Percentiles rank a stretch among this genome's conserved stretches.
These are phyloP conservation scores for Geotrichum candidum DNA, from an alignment of 1,139 yeast species.

Conservation along the genomic window DNA sequence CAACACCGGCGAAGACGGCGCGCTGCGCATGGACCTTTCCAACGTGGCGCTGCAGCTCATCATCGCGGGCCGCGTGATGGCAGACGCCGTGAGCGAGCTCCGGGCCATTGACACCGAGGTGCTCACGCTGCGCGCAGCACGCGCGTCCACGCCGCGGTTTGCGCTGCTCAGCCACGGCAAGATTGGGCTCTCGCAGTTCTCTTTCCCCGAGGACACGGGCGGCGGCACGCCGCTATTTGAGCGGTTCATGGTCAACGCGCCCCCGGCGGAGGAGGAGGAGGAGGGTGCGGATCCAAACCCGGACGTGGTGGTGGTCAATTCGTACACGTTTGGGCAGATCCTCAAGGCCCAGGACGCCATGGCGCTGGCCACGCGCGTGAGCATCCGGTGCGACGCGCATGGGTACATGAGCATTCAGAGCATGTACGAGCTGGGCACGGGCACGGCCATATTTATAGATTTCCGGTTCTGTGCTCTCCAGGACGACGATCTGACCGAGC, in stretches of 20 bases:
- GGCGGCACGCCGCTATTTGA: slow-evolving; percentile 39
- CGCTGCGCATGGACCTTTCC: slow-evolving; percentile 39
- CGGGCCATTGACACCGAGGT: slow-evolving; percentile 58
- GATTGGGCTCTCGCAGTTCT: slow-evolving; percentile 62
- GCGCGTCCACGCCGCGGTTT: slow-evolving; percentile 27
- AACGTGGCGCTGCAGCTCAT: slow-evolving; percentile 59
- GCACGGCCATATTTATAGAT: slow-evolving; percentile 30
- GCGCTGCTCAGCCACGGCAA: slow-evolving; percentile 58
- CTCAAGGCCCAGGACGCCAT: slow-evolving; percentile 30
- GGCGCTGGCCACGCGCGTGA: slow-evolving; percentile 30
- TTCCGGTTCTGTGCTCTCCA: slow-evolving; percentile 30
- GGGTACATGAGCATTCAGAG: slow-evolving; percentile 34
- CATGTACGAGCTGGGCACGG: slow-evolving; percentile 29
- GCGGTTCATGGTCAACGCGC: slow-evolving; percentile 32
- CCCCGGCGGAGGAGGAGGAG: no score
- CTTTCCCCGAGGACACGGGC: slow-evolving; percentile 58
- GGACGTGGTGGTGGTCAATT: slow-evolving; percentile 21
- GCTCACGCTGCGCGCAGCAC: slow-evolving; percentile 46
- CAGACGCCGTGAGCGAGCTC: slow-evolving; percentile 61
- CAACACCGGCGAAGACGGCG: slow-evolving; percentile 1
- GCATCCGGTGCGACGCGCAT: slow-evolving; percentile 30
- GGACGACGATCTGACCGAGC: slow-evolving; percentile 14
- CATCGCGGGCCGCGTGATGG: slow-evolving; percentile 57
- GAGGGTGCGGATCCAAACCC: slow-evolving; percentile 10
- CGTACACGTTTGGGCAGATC: slow-evolving; percentile 28